phyloP scores from a whole-genome alignment of 495 filamentous ascomycete genomes.

The Penicillium canescens region DNA sequence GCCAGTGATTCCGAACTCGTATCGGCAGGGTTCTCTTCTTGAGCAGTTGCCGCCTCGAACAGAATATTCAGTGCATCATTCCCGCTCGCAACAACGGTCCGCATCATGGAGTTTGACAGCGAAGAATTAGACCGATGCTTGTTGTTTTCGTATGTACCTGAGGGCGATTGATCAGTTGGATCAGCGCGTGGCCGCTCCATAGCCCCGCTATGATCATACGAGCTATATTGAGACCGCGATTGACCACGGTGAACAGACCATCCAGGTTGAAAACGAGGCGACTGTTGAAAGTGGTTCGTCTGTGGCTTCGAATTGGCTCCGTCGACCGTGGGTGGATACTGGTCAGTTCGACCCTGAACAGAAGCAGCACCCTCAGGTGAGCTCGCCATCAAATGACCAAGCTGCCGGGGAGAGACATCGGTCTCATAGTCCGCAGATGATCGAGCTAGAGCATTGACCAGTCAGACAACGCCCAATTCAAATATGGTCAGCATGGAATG shows the following conservation, averaged over 20 bases:
- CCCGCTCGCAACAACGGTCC: constrained; percentile 48
- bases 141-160: constrained; percentile 16
- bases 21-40: constrained; percentile 29
- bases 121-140: constrained; percentile 34
- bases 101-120: constrained; percentile 48
- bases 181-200: not conserved
- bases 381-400: not conserved
- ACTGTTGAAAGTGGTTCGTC: not conserved
- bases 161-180: constrained; percentile 7
- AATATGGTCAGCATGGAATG: not conserved
- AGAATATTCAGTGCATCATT: constrained; percentile 56
- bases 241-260: constrained; percentile 1
- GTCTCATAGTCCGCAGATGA: constrained; percentile 18
- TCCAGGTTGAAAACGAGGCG: not conserved
- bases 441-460: constrained; percentile 12
- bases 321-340: not conserved
- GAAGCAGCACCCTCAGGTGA: not conserved
- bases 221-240: not conserved
- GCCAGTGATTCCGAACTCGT: constrained; percentile 10
- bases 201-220: not conserved
- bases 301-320: not conserved
- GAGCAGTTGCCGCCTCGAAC: constrained; percentile 51
- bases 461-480: not conserved
- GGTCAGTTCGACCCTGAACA: not conserved
- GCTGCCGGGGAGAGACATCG: constrained; percentile 8